Conservation (phyloP, 2,329 filamentous ascomycete species). For the Aureobasidium sp. region DNA sequence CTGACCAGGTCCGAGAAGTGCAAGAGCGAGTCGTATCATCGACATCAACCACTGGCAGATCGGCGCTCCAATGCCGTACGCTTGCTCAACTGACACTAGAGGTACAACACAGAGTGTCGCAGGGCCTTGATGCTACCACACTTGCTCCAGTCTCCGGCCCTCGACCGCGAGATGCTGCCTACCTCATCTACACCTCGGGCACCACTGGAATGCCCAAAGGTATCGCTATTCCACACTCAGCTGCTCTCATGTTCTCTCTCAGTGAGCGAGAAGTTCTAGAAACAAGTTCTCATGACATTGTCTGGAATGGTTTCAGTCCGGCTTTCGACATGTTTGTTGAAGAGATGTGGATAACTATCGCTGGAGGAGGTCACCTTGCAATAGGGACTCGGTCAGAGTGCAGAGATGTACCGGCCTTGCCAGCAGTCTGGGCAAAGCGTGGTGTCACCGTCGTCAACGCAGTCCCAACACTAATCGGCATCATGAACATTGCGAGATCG, state of each 20-base stretch:
- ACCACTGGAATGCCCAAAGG: slow-evolving; percentile 91
- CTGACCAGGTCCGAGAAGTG: background rate
- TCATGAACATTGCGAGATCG: slow-evolving; percentile 85
- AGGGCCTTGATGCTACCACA: background rate
- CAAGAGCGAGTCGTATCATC: background rate
- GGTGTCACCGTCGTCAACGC: slow-evolving; percentile 91
- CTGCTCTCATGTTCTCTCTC: slow-evolving; percentile 82
- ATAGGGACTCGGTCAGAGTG: no score
- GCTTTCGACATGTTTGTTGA: slow-evolving; percentile 96
- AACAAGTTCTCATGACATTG: slow-evolving; percentile 69
- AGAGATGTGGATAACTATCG: slow-evolving; percentile 98
- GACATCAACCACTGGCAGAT: background rate
- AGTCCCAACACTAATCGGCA: slow-evolving; percentile 73
- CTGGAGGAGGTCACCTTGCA: slow-evolving; percentile 85
- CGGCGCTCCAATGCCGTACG: background rate
- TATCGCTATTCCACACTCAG: slow-evolving; percentile 89
- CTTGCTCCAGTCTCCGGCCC: background rate
- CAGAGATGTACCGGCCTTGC: no score
- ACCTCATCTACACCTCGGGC: slow-evolving; percentile 89
- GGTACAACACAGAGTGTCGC: background rate
- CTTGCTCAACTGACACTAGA: background rate
- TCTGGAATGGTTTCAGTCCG: slow-evolving; percentile 95
- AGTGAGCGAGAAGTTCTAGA: slow-evolving; percentile 84
- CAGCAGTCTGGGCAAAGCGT: slow-evolving; percentile 82
- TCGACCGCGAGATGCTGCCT: slow-evolving; percentile 41